Evolutionary conservation across 1,139 yeast genomes (phyloP).

Genomic region (Meyerozyma elateridarum): DNA sequence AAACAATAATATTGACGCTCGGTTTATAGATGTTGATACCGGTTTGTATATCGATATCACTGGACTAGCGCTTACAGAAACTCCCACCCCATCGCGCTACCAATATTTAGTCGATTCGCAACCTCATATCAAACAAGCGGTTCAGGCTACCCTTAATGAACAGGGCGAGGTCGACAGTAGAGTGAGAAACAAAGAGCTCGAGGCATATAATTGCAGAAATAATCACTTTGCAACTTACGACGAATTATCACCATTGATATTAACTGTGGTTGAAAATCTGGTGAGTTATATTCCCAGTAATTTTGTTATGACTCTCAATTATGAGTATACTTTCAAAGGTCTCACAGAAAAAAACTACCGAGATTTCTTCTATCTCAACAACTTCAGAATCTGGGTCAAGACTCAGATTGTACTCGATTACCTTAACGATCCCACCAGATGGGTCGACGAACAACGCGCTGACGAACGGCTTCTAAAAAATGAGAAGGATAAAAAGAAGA

Average conservation of each 20-base stretch:
- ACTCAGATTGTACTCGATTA: conserved; percentile 25
- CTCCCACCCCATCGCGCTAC: conserved; percentile 14
- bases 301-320: conserved; percentile 22
- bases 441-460: conserved; percentile 15
- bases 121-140: conserved; percentile 5
- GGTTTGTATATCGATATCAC: conserved; percentile 21
- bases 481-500: conserved; percentile 1
- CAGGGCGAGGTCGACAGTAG: conserved; percentile 7
- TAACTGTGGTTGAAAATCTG: conserved; percentile 31
- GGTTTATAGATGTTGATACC: conserved; percentile 19
- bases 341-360: conserved; percentile 22
- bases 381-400: conserved; percentile 32
- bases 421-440: conserved; percentile 19
- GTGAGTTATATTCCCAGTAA: conserved; percentile 30
- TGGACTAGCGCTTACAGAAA: conserved; percentile 14
- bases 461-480: conserved; percentile 5
- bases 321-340: conserved; percentile 26
- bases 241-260: conserved; percentile 29
- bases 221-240: conserved; percentile 17
- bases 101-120: conserved; percentile 2
- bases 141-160: conserved; percentile 3
- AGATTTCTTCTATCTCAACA: conserved; percentile 25
- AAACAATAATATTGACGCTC: conserved; percentile 18
- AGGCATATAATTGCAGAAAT: conserved; percentile 43
- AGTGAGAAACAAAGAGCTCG: conserved; percentile 13